These are phyloP conservation scores for Gracilaria domingensis DNA, from an alignment of 23 red algal species.

Conservation along the genomic window DNA sequence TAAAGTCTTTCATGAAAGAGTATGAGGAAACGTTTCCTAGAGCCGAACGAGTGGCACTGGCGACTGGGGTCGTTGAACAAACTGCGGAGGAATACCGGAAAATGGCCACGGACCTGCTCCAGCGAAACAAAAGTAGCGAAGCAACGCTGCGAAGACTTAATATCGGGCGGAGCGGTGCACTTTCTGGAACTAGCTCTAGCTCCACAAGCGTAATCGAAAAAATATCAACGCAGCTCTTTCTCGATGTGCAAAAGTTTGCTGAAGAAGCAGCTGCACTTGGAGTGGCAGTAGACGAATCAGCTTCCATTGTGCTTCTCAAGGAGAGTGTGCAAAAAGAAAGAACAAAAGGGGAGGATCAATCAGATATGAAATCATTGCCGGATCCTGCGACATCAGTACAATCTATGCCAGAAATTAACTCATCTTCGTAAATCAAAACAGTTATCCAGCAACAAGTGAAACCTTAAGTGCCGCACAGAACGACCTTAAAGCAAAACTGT, in stretches of 20 bases:
- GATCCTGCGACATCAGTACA: conserved; percentile 16
- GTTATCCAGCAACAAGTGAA: background rate
- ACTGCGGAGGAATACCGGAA: conserved; percentile 60
- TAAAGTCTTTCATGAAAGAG: conserved; percentile 79
- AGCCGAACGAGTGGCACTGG: conserved; percentile 28
- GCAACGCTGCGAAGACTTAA: conserved; percentile 85
- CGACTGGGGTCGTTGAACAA: conserved; percentile 52
- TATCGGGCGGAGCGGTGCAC: conserved; percentile 69
- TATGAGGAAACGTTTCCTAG: conserved; percentile 28
- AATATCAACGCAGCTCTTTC: conserved; percentile 79
- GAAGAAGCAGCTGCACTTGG: conserved; percentile 65
- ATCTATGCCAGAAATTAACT: conserved; percentile 19
- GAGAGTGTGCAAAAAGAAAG: conserved; percentile 56
- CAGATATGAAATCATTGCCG: background rate
- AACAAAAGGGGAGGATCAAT: background rate
- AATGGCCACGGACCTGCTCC: conserved; percentile 80
- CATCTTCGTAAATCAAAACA: background rate
- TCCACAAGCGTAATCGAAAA: conserved; percentile 68
- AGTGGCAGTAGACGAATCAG: conserved; percentile 43
- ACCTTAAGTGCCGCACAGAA: background rate
- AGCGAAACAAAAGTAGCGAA: conserved; percentile 78
- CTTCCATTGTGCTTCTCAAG: conserved; percentile 38
- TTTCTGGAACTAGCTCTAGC: conserved; percentile 21
- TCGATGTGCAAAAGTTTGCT: conserved; percentile 83
- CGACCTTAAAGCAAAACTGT: background rate